phyloP scores from a whole-genome alignment of 2,329 filamentous ascomycete species.

The Neoscytalidium dimidiatum region DNA sequence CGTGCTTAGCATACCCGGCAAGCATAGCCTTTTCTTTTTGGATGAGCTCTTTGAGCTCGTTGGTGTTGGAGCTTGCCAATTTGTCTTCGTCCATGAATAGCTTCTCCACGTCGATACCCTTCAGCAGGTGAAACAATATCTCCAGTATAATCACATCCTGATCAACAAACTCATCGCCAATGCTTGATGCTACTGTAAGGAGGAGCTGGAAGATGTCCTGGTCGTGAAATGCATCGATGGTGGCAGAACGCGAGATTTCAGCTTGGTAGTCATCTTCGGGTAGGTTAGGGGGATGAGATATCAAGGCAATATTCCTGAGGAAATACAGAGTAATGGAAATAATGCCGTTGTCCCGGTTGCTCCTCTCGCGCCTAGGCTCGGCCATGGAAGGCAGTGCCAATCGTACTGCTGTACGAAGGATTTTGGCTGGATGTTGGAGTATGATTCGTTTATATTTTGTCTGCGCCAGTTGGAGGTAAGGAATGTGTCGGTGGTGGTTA shows the following conservation, averaged over 20 bases:
- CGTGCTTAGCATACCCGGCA: slow-evolving; percentile 72
- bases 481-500: slow-evolving; percentile 90
- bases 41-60: slow-evolving; percentile 74
- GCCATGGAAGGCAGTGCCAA: slow-evolving; percentile 86
- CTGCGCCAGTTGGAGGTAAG: slow-evolving; percentile 85
- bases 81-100: slow-evolving; percentile 82
- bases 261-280: slow-evolving; percentile 85
- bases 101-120: slow-evolving; percentile 80
- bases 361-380: slow-evolving; percentile 71
- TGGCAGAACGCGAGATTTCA: slow-evolving; percentile 82
- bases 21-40: slow-evolving; percentile 84
- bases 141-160: slow-evolving; percentile 91
- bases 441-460: slow-evolving; percentile 86
- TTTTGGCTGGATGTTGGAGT: slow-evolving; percentile 77
- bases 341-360: slow-evolving; percentile 81
- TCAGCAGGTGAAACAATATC: slow-evolving; percentile 87
- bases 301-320: slow-evolving; percentile 84
- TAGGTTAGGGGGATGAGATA: slow-evolving; percentile 71
- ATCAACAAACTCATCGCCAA: slow-evolving; percentile 87
- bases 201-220: slow-evolving; percentile 89
- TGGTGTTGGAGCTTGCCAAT: slow-evolving; percentile 65
- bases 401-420: slow-evolving; percentile 79
- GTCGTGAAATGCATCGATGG: slow-evolving; percentile 84
- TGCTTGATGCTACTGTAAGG: slow-evolving; percentile 85
- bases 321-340: slow-evolving; percentile 90